Base-by-base conservation (phyloP, 176 grass and related monocot genomes). In the Poa annua region DNA sequence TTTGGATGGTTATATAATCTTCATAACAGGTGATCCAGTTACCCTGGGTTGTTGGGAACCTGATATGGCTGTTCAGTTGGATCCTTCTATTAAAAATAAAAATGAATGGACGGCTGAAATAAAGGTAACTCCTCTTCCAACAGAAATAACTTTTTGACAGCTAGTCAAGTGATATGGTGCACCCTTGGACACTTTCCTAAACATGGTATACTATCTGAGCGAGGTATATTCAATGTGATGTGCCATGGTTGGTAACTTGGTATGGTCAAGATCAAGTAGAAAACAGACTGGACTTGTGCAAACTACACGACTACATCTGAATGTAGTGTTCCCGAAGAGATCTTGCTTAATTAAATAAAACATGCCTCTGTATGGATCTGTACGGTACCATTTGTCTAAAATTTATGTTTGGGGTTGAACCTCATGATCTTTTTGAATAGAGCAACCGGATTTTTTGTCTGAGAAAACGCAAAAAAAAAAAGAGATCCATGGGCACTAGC, bases 11-110 rank as follows among this genome's bases (percentile, higher is more conserved):
- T 89, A 85, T 60, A 67, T 88, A 66, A 80, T 98, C 60, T 93
- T 91, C 39, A 16, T 98, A 26, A 98, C 92, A 49, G 96, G 95
- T 9, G 92, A 95, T 60, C 96, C 88, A 12, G 85, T 98, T 85
- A 84, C 87, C 42, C 81, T 98, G 75, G 96, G 96, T 62, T 93
- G 90, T 72, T 98, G 96, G 96, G 92, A 93, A 63, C 88, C 90
- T 34, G 80, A 86, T 74, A 90, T 88, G 88, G 90, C 92, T 80
- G 73, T 95, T 95, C 86, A 86, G 66, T 91, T 98, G 49, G 71
- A 83, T 77, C 87, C 86, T 65, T 97, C 81, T 61, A 66, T 67
- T 72, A 83, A 88, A 85, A 85, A 64, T 53, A 73, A 47, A 80
- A 88, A 93, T 75, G 66, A 93, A 78, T 98, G 90, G 88, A 91